Conservation (phyloP, 2,329 filamentous ascomycete species). For the Beauveria sp. region DNA sequence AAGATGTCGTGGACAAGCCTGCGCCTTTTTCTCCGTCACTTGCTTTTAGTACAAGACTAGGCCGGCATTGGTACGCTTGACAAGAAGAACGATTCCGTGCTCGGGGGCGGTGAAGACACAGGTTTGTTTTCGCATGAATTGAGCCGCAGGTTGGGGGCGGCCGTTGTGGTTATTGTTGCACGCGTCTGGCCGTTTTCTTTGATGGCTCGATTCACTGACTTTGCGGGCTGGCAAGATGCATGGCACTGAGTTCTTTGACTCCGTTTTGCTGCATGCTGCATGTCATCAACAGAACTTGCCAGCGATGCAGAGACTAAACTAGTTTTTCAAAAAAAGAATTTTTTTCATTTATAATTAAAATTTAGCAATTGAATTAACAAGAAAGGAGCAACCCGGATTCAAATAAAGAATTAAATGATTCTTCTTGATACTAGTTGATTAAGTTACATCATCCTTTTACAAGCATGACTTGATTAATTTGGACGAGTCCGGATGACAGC, state of each 20-base stretch:
- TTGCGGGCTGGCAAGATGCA: not conserved
- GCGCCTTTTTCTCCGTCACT: not conserved
- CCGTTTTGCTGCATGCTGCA: not conserved
- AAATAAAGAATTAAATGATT: too few species aligned
- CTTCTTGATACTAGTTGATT: too few species aligned
- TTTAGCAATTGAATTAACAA: not conserved
- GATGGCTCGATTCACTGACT: not conserved
- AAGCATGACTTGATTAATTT: too few species aligned
- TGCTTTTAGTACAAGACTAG: too few species aligned
- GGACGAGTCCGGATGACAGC: too few species aligned
- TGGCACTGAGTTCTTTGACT: not conserved
- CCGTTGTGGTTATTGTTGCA: too few species aligned
- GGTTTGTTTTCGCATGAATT: too few species aligned
- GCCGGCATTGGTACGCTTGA: too few species aligned
- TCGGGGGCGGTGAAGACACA: not conserved
- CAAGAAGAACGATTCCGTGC: not conserved
- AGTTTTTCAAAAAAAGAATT: not conserved
- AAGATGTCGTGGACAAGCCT: not conserved
- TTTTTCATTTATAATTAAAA: not conserved
- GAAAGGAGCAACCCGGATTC: too few species aligned
- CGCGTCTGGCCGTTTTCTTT: not conserved
- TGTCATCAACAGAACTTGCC: not conserved
- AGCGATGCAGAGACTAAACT: not conserved
- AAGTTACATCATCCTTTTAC: too few species aligned
- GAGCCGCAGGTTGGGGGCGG: too few species aligned